Evolutionary conservation across 768 basidiomycete genomes (phyloP), one percentile per base, ranked within the genome.

Genomic region (Boletales sp.): DNA sequence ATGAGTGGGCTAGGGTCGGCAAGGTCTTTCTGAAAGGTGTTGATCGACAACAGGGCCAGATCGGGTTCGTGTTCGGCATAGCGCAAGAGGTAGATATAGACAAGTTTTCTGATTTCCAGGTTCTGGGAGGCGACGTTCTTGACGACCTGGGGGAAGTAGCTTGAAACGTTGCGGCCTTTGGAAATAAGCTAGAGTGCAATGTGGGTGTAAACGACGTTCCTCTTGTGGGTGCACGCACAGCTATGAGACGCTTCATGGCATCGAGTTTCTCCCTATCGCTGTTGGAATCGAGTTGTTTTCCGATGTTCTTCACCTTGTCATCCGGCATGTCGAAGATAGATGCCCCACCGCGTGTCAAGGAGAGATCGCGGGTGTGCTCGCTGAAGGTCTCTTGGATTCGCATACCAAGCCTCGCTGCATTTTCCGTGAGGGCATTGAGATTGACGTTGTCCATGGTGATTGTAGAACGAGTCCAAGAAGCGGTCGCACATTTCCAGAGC

Each of bases 11-110:
- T 97, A 30, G 84, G 74, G 61, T 98, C 97, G 5, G 86, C 83
- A 29, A 99, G 76, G 70, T 99, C 97, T 69, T 91, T 92, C 68
- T 99, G 97, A 65, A 98, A 97, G 1, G 95, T 95, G 71, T 99
- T 99, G 74, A 99, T 95, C 3, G 94, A 94, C 29, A 99, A 78
- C 43, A 99, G 72, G 1, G 95, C 90, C 42, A 98, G 84, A 68
- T 98, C 97, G 13, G 97, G 94, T 60, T 97, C 94, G 31, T 85
- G 82, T 37, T 90, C 85, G 43, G 97, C 93, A 69, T 97, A 94
- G 52, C 92, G 86, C 40, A 98, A 74, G 56, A 99, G 85, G 72
- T 95, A 99, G 56, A 98, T 95, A 69, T 98, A 98, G 35, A 98
- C 93, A 45, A 99, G 83, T 71, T 98, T 97, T 51, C 95, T 84